Conservation (phyloP, 768 basidiomycete species). For the Amanita exitialis region DNA sequence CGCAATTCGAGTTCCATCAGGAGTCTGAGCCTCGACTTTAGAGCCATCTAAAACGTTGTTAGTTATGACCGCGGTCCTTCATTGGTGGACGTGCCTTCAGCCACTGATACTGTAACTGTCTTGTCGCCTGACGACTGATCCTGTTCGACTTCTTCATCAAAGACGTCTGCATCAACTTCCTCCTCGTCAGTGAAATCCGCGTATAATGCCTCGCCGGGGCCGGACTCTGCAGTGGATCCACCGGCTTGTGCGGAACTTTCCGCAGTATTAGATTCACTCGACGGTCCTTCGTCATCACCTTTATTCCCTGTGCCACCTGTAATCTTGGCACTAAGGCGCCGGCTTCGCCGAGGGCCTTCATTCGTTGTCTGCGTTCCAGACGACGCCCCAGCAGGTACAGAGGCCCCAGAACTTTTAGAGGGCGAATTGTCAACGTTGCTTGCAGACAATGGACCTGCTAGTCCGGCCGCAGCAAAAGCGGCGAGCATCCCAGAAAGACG, state of each 20-base stretch:
- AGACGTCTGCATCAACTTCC: slow-evolving; percentile 84
- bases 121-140: slow-evolving; percentile 67
- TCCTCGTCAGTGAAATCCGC: slow-evolving; percentile 83
- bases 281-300: slow-evolving; percentile 6
- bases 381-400: slow-evolving; percentile 16
- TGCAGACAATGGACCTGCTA: slow-evolving; percentile 37
- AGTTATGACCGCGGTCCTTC: slow-evolving; percentile 5
- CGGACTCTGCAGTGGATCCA: slow-evolving; percentile 23
- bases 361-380: slow-evolving; percentile 25
- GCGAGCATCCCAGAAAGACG: slow-evolving; percentile 85
- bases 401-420: slow-evolving; percentile 19
- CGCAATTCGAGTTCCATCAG: slow-evolving; percentile 88
- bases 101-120: slow-evolving; percentile 77
- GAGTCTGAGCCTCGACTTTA: slow-evolving; percentile 93
- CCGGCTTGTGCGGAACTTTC: slow-evolving; percentile 6
- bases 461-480: slow-evolving; percentile 64
- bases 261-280: slow-evolving; percentile 6
- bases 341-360: slow-evolving; percentile 60
- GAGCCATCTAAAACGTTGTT: slow-evolving; percentile 54
- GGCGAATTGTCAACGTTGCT: slow-evolving; percentile 22
- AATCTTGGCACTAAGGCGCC: slow-evolving; percentile 70
- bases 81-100: slow-evolving; percentile 44
- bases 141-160: slow-evolving; percentile 78
- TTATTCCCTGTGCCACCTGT: slow-evolving; percentile 14
- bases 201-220: slow-evolving; percentile 46